Evolutionary conservation across 2,329 filamentous ascomycete species (phyloP).

Genomic region (Daldinia sp.): DNA sequence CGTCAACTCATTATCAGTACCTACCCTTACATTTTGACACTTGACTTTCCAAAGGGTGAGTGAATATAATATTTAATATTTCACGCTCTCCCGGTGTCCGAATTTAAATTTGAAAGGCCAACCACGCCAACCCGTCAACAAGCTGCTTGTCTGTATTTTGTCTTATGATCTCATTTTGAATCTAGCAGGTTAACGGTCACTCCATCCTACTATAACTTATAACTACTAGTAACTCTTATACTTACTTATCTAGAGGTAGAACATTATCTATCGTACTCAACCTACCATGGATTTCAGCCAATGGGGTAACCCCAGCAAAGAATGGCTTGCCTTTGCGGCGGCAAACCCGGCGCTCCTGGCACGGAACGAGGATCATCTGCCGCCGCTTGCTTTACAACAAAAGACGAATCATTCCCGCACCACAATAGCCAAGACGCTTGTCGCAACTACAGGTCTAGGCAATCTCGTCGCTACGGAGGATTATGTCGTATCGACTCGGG

Average conservation of each 20-base stretch:
- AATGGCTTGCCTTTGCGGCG: constrained; percentile 54
- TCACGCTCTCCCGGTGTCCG: not conserved
- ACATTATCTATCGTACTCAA: not conserved
- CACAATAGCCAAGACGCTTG: constrained; percentile 37
- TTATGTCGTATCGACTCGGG: constrained; percentile 57
- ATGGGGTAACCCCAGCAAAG: constrained; percentile 54
- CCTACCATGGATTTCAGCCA: constrained; percentile 51
- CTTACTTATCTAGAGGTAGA: no score
- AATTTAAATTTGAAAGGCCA: not conserved
- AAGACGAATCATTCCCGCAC: constrained; percentile 51
- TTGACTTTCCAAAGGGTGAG: not conserved
- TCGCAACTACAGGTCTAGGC: constrained; percentile 43
- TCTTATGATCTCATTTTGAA: not conserved
- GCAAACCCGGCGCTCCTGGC: constrained; percentile 39
- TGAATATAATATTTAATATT: not conserved
- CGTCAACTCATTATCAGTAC: not conserved
- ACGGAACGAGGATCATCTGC: constrained; percentile 43
- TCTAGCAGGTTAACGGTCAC: no score
- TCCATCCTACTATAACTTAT: no score
- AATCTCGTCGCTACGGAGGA: constrained; percentile 45
- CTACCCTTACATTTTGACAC: not conserved
- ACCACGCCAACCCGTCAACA: not conserved
- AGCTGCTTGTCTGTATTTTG: not conserved
- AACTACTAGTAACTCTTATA: not conserved
- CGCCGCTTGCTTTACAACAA: constrained; percentile 47